Base-by-base conservation (phyloP, 768 basidiomycete genomes). In the Mycena polygramma region DNA sequence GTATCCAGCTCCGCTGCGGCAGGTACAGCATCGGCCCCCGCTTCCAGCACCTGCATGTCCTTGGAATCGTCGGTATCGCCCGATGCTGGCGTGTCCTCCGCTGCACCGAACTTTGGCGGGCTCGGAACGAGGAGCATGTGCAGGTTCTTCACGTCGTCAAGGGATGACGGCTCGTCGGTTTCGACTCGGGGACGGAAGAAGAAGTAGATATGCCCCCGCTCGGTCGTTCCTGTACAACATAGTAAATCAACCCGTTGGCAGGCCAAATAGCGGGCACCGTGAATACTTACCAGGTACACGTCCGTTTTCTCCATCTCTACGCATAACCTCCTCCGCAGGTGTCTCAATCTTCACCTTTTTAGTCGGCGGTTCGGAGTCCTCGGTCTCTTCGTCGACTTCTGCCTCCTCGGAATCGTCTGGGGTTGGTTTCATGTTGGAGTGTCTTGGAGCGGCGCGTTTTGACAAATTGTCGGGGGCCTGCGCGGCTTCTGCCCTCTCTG, bases 191-290 rank as follows among this genome's bases (percentile, higher is more conserved):
- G 90, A 14, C 88, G 86, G 74, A 89, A 91, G 79, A 90, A 87
- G 77, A 91, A 90, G 78, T 91, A 91, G 53, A 91, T 83, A 69
- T 90, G 87, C 11, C 89, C 89, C 19, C 89, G 79, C 73, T 90
- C 88, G 59, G 88, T 88, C 13, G 85, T 86, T 11, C 88, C 88
- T 89, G 37, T 14, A 57, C 10, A 58, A 39, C 14, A 36, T 41
- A 37, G 35, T 39, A 7, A 58, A 30, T 43, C 22, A 63, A 17
- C 24, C 55, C 15, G 35, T 22, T 35, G 13, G 13, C 35, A 36
- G 41, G 41, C 15, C 53, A 30, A 30, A 30, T 30, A 6, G 30
- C 30, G 30, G 30, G 30, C 30, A 30, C 3, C 30, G 30, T 30
- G 35, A 7, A 24, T 46, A 10, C 52, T 39, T 52, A 76, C 76